These are phyloP conservation scores for Coniferiporia weirii DNA, from an alignment of 1,284 basidiomycete genomes.

Conservation along the genomic window DNA sequence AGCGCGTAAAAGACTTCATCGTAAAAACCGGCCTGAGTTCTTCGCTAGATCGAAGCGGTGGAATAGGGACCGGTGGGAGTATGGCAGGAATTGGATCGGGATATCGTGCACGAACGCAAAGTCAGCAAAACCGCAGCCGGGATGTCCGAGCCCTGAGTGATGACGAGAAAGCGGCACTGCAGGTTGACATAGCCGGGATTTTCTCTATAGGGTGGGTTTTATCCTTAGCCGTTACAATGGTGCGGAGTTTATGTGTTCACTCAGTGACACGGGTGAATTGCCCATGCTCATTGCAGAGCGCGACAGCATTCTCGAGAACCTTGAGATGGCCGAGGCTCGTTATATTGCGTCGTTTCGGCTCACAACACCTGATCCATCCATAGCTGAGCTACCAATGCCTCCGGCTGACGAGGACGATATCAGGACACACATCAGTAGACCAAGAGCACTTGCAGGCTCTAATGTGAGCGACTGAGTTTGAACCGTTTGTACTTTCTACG, in stretches of 20 bases:
- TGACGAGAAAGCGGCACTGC: slow-evolving; percentile 40
- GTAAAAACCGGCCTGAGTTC: slow-evolving; percentile 59
- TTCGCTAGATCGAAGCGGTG: slow-evolving; percentile 34
- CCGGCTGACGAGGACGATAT: slow-evolving; percentile 31
- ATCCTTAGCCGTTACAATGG: slow-evolving; percentile 3
- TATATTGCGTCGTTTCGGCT: slow-evolving; percentile 75
- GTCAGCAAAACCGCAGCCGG: slow-evolving; percentile 1
- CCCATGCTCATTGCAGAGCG: slow-evolving; percentile 65
- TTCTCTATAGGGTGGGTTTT: slow-evolving; percentile 65
- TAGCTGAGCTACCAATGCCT: slow-evolving; percentile 37
- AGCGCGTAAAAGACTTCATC: slow-evolving; percentile 62
- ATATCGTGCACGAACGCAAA: slow-evolving; percentile 8
- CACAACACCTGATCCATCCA: slow-evolving; percentile 57
- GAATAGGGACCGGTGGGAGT: slow-evolving; percentile 15
- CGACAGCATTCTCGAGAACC: slow-evolving; percentile 64
- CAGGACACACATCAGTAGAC: slow-evolving; percentile 59
- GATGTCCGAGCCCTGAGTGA: slow-evolving; percentile 35
- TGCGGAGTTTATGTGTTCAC: slow-evolving; percentile 11
- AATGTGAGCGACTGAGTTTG: slow-evolving; percentile 16
- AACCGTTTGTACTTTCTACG: background rate
- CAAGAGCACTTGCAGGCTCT: slow-evolving; percentile 44
- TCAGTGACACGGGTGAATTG: slow-evolving; percentile 62
- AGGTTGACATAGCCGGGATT: slow-evolving; percentile 64
- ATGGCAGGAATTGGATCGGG: slow-evolving; percentile 17
- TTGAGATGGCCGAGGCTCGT: slow-evolving; percentile 73